Percentiles rank a stretch among this genome's conserved stretches.
phyloP scores from a whole-genome alignment of 2,329 filamentous ascomycete species.

The Botrytis fragariae region DNA sequence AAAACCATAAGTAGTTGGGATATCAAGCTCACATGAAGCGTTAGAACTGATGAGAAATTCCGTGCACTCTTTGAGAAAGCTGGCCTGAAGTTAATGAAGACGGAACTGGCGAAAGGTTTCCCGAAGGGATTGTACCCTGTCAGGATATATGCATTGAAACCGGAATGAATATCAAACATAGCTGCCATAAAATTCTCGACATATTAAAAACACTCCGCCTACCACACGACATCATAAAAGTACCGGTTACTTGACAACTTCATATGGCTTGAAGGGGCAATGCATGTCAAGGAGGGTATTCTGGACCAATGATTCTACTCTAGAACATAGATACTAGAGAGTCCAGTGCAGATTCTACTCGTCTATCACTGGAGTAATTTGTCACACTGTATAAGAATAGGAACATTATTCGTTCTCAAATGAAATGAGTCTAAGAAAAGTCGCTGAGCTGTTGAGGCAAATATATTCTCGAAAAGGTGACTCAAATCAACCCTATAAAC shows the following conservation, averaged over 20 bases:
- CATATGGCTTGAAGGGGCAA: background rate
- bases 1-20: background rate
- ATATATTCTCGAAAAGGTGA: background rate
- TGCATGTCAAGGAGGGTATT: background rate
- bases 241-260: background rate
- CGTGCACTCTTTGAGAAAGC: slow-evolving; percentile 65
- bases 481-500: background rate
- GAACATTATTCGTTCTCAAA: background rate
- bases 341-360: background rate
- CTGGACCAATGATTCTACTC: background rate
- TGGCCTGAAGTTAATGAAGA: slow-evolving; percentile 64
- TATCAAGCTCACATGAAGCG: background rate
- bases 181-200: background rate
- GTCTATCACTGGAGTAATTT: background rate
- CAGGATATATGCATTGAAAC: slow-evolving; percentile 67
- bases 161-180: background rate
- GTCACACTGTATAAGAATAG: background rate
- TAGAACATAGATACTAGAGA: background rate
- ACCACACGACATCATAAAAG: background rate
- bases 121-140: slow-evolving; percentile 64
- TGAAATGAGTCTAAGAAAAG: background rate
- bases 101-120: slow-evolving; percentile 71
- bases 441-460: background rate
- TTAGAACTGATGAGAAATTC: slow-evolving; percentile 70
- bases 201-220: background rate